phyloP scores from a whole-genome alignment of 176 grass and related monocot genomes.

The Juncus effusus region DNA sequence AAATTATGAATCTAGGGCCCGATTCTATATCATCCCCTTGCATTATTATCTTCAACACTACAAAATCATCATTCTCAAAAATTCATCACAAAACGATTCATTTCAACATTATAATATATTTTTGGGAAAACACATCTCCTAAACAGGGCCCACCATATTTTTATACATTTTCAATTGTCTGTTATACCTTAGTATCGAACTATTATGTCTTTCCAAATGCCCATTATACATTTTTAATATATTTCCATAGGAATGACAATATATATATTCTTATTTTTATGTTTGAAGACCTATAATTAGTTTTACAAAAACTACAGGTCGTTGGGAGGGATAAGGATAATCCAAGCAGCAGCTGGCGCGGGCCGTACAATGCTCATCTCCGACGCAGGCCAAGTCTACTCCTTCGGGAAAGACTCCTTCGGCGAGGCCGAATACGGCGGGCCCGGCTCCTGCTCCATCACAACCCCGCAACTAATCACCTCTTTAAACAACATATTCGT shows the following conservation, averaged over 20 bases:
- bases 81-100: too few species aligned
- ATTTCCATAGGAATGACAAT: slow-evolving; percentile 3
- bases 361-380: slow-evolving; percentile 77
- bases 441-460: slow-evolving; percentile 55
- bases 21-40: too few species aligned
- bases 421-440: slow-evolving; percentile 67
- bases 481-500: slow-evolving; percentile 70
- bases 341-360: slow-evolving; percentile 76
- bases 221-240: too few species aligned
- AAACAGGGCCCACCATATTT: too few species aligned
- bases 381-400: slow-evolving; percentile 77
- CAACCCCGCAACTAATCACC: slow-evolving; percentile 62
- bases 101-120: too few species aligned
- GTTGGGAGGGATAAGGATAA: slow-evolving; percentile 79
- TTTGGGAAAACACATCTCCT: too few species aligned
- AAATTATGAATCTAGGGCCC: too few species aligned
- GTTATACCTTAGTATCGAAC: slow-evolving; percentile 21
- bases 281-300: too few species aligned
- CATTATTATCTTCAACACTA: too few species aligned
- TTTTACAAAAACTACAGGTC: slow-evolving; percentile 35
- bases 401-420: slow-evolving; percentile 87
- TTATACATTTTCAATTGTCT: slow-evolving; percentile 11
- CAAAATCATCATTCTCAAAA: too few species aligned
- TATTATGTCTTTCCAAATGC: too few species aligned
- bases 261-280: too few species aligned